Evolutionary conservation across 768 basidiomycete species (phyloP).

Genomic region (Boletus pseudo-olivaceus): DNA sequence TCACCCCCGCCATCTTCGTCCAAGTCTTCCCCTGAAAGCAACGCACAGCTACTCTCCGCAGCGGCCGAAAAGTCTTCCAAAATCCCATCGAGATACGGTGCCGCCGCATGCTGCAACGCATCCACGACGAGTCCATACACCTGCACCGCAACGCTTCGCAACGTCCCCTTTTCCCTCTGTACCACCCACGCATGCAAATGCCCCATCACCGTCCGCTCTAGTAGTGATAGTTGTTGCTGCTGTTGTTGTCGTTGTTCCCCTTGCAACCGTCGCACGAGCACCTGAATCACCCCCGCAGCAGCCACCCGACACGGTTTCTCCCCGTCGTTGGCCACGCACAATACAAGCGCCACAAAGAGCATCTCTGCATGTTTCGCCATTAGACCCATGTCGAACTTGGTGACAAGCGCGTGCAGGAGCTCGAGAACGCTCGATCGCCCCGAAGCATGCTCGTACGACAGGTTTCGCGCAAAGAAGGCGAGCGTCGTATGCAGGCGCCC

Average conservation of each 20-base stretch:
- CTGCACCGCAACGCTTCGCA: slow-evolving; percentile 74
- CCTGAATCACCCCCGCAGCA: slow-evolving; percentile 80
- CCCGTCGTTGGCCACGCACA: slow-evolving; percentile 93
- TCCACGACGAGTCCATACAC: slow-evolving; percentile 83
- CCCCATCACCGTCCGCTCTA: slow-evolving; percentile 52
- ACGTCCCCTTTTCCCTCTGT: slow-evolving; percentile 53
- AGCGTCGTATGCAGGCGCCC: slow-evolving; percentile 85
- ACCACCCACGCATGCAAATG: slow-evolving; percentile 80
- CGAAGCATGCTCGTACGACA: slow-evolving; percentile 86
- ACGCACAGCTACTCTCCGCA: slow-evolving; percentile 8
- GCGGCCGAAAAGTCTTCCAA: slow-evolving; percentile 52
- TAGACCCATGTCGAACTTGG: slow-evolving; percentile 76
- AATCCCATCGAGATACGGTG: slow-evolving; percentile 45
- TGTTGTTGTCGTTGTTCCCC: slow-evolving; percentile 41
- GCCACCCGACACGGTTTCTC: slow-evolving; percentile 86
- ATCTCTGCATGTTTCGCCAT: slow-evolving; percentile 81
- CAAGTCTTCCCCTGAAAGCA: not conserved
- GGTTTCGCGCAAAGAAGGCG: slow-evolving; percentile 87
- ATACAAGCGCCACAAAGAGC: slow-evolving; percentile 86
- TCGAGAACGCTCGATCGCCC: slow-evolving; percentile 95
- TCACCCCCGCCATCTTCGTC: slow-evolving; percentile 38
- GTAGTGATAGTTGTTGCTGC: slow-evolving; percentile 47
- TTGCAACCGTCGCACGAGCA: slow-evolving; percentile 66
- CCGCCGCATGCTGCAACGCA: slow-evolving; percentile 47
- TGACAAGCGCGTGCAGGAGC: slow-evolving; percentile 75